Conservation (phyloP, 108 stramenopile species). For the Cafeteria roenbergensis region DNA sequence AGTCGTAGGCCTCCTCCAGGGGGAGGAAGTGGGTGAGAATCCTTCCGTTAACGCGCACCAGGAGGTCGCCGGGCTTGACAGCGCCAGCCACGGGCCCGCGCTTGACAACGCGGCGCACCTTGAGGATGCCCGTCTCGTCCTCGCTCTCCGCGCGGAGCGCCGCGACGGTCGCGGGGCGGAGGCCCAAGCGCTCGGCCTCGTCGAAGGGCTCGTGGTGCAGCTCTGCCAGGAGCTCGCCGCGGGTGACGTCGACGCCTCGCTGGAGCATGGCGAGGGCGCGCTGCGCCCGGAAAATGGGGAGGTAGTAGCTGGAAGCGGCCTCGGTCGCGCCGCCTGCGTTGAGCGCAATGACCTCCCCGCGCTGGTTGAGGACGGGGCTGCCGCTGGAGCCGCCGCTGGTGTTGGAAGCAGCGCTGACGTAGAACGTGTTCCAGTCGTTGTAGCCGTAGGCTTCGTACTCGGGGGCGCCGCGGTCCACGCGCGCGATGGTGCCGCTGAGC, state of each 20-base stretch:
- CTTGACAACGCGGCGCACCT: constrained; percentile 18
- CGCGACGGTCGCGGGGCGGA: constrained; percentile 18
- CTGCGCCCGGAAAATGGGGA: constrained; percentile 28
- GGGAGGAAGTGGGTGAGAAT: constrained; percentile 9
- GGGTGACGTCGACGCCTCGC: constrained; percentile 11
- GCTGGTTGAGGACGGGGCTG: constrained; percentile 25
- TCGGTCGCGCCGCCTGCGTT: constrained; percentile 30
- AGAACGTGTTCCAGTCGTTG: constrained; percentile 37
- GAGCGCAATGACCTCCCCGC: constrained; percentile 33
- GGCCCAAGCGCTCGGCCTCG: constrained; percentile 27
- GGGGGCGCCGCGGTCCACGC: constrained; percentile 37
- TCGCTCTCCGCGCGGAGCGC: not conserved
- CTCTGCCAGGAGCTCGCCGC: constrained; percentile 27
- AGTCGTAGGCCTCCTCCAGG: constrained; percentile 10
- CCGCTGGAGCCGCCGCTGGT: constrained; percentile 36
- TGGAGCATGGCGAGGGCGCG: constrained; percentile 20
- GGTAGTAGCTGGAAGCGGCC: constrained; percentile 32
- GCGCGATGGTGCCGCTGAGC: constrained; percentile 31
- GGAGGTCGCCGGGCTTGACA: constrained; percentile 12
- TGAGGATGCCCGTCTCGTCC: constrained; percentile 29
- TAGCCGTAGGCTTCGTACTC: constrained; percentile 22
- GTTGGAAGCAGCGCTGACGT: constrained; percentile 17
- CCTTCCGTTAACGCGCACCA: constrained; percentile 1
- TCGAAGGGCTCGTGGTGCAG: constrained; percentile 36
- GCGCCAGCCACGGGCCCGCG: constrained; percentile 5